Percentiles rank a stretch among this genome's conserved stretches.
Conservation (phyloP, 805 yeast species). For the Nakazawaea laoshanensis region DNA sequence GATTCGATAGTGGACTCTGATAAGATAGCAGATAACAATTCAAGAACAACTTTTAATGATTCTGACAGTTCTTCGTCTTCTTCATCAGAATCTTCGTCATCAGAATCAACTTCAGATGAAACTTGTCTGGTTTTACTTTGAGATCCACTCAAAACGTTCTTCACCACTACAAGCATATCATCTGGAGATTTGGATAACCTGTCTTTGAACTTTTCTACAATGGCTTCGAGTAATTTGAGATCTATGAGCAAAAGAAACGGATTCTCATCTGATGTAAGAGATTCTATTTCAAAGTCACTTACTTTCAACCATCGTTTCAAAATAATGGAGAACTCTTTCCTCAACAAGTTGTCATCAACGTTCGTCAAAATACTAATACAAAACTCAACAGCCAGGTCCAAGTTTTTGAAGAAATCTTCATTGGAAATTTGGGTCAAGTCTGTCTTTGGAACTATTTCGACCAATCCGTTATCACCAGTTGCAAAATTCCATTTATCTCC, state of each 20-base stretch:
- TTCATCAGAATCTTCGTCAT: conserved; percentile 26
- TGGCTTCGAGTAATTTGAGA: conserved; percentile 53
- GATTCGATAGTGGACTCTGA: conserved; percentile 16
- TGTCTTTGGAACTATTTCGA: conserved; percentile 15
- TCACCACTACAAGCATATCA: conserved; percentile 44
- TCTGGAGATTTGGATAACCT: conserved; percentile 45
- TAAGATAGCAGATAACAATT: conserved; percentile 27
- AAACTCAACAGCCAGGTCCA: conserved; percentile 35
- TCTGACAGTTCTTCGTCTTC: conserved; percentile 22
- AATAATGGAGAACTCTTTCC: conserved; percentile 36
- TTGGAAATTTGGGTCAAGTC: conserved; percentile 10
- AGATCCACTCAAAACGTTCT: conserved; percentile 25
- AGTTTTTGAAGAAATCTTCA: conserved; percentile 29
- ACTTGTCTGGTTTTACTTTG: conserved; percentile 4
- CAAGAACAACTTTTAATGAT: conserved; percentile 26
- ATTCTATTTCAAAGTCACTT: conserved; percentile 11
- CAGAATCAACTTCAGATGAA: conserved; percentile 21
- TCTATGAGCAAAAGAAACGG: conserved; percentile 53
- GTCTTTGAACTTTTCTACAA: conserved; percentile 51
- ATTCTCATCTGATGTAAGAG: conserved; percentile 17
- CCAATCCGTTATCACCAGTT: conserved; percentile 29
- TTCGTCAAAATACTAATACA: conserved; percentile 37
- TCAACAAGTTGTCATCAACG: conserved; percentile 38
- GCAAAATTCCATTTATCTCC: conserved; percentile 30
- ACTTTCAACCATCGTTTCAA: conserved; percentile 53